These are phyloP conservation scores for Trametes gibbosa DNA, from an alignment of 768 basidiomycete species.

Conservation along the genomic window DNA sequence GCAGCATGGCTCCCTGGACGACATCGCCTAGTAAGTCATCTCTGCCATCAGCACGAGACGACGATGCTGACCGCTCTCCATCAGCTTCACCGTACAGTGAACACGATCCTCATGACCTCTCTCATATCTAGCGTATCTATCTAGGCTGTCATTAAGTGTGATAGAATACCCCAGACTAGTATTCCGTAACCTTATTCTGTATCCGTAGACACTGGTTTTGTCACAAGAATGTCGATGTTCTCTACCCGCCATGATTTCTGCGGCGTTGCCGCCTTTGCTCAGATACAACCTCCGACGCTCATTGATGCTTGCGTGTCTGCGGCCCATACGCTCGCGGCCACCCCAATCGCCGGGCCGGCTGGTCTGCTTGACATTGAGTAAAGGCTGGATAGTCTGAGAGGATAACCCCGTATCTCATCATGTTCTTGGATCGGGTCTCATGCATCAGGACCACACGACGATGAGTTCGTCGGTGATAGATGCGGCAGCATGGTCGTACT, in stretches of 20 bases:
- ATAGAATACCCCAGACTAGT: conserved; percentile 11
- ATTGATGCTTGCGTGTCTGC: too few relatives aligned
- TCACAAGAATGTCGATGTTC: conserved; percentile 14
- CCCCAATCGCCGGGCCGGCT: too few relatives aligned
- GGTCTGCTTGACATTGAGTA: too few relatives aligned
- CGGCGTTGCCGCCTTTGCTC: too few relatives aligned
- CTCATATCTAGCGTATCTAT: conserved; percentile 11
- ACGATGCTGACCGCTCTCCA: not conserved
- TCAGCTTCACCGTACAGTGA: conserved; percentile 13
- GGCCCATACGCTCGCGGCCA: too few relatives aligned
- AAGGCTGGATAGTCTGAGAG: too few relatives aligned
- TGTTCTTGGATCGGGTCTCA: too few relatives aligned
- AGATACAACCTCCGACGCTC: too few relatives aligned
- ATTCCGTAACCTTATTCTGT: not conserved
- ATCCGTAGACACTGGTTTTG: conserved; percentile 17
- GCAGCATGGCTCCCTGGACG: conserved; percentile 43
- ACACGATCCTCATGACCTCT: not conserved
- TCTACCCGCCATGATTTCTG: not conserved
- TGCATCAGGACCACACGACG: too few relatives aligned
- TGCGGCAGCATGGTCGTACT: too few relatives aligned
- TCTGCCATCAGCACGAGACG: not conserved
- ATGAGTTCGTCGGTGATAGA: too few relatives aligned
- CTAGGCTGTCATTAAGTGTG: conserved; percentile 1
- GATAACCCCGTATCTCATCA: too few relatives aligned
- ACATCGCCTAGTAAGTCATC: conserved; percentile 37